A percentile compares a stretch with the other conserved stretches of the same genome.
These are phyloP conservation scores for Lentinula boryana DNA, from an alignment of 768 basidiomycete genomes.

Conservation along the genomic window DNA sequence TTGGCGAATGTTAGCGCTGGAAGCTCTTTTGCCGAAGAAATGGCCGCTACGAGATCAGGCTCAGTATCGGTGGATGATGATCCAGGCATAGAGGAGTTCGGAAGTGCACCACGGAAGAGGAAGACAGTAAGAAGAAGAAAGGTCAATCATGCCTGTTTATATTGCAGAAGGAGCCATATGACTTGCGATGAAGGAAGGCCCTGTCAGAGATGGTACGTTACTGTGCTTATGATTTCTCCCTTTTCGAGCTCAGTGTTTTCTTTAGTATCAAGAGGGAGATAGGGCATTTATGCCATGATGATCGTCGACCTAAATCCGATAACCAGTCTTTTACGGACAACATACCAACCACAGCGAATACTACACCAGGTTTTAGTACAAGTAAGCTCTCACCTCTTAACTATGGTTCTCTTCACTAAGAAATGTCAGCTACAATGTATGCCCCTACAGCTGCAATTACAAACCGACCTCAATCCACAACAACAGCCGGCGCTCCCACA, in stretches of 20 bases:
- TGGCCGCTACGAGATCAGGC: not conserved
- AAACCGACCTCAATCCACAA: not conserved
- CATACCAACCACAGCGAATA: not conserved
- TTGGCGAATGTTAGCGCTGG: not conserved
- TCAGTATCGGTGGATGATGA: not conserved
- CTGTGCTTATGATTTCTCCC: conserved; percentile 6
- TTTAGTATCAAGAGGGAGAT: conserved; percentile 92
- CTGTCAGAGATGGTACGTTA: conserved; percentile 79
- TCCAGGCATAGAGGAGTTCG: not conserved
- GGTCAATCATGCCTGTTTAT: conserved; percentile 90
- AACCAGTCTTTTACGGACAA: conserved; percentile 14
- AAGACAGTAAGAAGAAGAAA: conserved; percentile 67
- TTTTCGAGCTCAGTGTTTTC: conserved; percentile 1
- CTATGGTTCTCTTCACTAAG: not conserved
- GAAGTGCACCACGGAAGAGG: conserved; percentile 37
- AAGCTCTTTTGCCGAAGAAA: not conserved
- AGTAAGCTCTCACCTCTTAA: not conserved
- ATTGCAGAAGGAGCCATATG: conserved; percentile 91
- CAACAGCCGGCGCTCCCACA: conserved; percentile 17
- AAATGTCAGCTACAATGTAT: conserved; percentile 28
- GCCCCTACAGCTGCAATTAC: conserved; percentile 21
- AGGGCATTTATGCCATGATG: conserved; percentile 90
- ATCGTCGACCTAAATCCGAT: conserved; percentile 50
- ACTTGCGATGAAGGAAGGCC: conserved; percentile 87
- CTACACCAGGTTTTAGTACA: not conserved